These are phyloP conservation scores for Beauveria medogensis DNA, from an alignment of 2,329 filamentous ascomycete species.

Conservation along the genomic window DNA sequence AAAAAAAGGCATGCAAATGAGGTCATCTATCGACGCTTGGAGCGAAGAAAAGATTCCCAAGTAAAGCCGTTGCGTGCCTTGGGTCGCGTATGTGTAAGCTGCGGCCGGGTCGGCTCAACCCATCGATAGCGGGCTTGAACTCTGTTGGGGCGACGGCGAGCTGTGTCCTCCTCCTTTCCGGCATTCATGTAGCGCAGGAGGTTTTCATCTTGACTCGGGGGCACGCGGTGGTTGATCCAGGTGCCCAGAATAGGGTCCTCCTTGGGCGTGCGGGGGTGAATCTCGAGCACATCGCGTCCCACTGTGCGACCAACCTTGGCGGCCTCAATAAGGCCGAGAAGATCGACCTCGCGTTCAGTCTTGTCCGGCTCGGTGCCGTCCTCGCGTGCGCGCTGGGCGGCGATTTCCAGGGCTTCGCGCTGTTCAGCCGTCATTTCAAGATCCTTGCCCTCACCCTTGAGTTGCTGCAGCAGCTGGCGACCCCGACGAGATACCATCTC, in stretches of 20 bases:
- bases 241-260: constrained; percentile 30
- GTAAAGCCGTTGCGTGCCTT: constrained; percentile 14
- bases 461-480: constrained; percentile 7
- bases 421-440: constrained; percentile 18
- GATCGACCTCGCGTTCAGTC: constrained; percentile 19
- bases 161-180: constrained; percentile 1
- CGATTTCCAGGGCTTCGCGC: constrained; percentile 14
- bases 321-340: constrained; percentile 24
- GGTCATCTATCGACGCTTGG: constrained; percentile 18
- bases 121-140: constrained; percentile 12
- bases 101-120: constrained; percentile 17
- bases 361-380: constrained; percentile 8
- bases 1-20: background rate
- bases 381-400: constrained; percentile 6
- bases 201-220: constrained; percentile 32
- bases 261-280: constrained; percentile 32
- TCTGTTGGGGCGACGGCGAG: background rate
- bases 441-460: constrained; percentile 12
- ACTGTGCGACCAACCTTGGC: constrained; percentile 21
- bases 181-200: constrained; percentile 23
- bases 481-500: constrained; percentile 16
- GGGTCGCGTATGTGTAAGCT: constrained; percentile 6
- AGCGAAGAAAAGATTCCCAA: constrained; percentile 18
- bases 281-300: constrained; percentile 26
- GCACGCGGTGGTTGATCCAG: constrained; percentile 21